Conservation (phyloP, 768 basidiomycete species). For the Trametes cubensis region DNA sequence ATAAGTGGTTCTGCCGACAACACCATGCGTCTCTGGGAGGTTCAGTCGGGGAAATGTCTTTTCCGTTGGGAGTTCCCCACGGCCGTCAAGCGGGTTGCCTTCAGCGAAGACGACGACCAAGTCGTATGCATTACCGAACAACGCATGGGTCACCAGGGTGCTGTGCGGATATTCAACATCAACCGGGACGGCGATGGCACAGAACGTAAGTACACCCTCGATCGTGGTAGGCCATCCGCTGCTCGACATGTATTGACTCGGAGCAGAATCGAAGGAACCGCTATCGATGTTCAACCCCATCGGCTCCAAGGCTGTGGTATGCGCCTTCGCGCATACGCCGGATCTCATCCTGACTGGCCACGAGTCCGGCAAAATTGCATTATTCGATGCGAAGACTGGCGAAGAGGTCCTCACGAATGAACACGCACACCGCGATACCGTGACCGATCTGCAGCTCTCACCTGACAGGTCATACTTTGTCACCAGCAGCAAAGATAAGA, state of each 20-base stretch:
- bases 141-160: conserved; percentile 90
- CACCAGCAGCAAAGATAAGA: conserved; percentile 97
- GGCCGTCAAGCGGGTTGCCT: conserved; percentile 93
- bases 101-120: conserved; percentile 81
- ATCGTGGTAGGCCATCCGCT: neutral
- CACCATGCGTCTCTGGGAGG: conserved; percentile 86
- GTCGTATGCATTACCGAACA: conserved; percentile 96
- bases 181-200: conserved; percentile 81
- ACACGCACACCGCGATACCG: conserved; percentile 81
- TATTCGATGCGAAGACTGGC: conserved; percentile 87
- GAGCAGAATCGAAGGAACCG: conserved; percentile 75
- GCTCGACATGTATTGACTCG: neutral
- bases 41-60: conserved; percentile 87
- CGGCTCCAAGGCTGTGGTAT: conserved; percentile 96
- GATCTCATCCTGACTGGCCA: conserved; percentile 90
- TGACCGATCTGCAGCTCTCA: conserved; percentile 92
- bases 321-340: conserved; percentile 81
- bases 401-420: conserved; percentile 84
- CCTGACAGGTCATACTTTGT: conserved; percentile 93
- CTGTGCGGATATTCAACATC: conserved; percentile 88
- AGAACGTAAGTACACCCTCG: conserved; percentile 61
- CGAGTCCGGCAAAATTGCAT: conserved; percentile 91
- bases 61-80: conserved; percentile 98
- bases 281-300: conserved; percentile 80
- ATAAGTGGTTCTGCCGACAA: conserved; percentile 96